Conservation (phyloP, 495 filamentous ascomycete genomes). For the Parathielavia appendiculata region DNA sequence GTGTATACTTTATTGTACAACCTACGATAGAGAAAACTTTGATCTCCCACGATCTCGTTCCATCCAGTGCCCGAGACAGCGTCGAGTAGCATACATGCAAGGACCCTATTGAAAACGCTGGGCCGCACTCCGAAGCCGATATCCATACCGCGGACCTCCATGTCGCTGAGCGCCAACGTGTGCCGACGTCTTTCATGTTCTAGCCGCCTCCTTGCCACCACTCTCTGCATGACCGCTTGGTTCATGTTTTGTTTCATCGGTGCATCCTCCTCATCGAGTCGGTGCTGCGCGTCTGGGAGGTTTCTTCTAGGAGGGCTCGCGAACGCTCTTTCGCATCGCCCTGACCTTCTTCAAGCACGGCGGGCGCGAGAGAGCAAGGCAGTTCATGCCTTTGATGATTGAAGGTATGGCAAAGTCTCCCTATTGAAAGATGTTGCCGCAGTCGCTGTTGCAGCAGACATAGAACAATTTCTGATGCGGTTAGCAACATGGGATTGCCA, state of each 20-base stretch:
- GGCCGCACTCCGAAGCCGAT: background rate
- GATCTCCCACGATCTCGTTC: background rate
- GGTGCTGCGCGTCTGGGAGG: no score
- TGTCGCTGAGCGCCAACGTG: slow-evolving; percentile 16
- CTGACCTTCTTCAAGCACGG: background rate
- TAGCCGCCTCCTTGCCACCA: no score
- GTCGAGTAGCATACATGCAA: slow-evolving; percentile 2
- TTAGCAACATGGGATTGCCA: slow-evolving; percentile 24
- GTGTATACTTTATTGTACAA: slow-evolving; percentile 26
- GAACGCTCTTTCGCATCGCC: no score
- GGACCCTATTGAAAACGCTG: slow-evolving; percentile 7
- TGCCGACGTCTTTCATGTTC: background rate
- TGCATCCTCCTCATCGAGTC: no score
- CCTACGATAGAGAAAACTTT: slow-evolving; percentile 1
- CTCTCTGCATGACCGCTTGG: no score
- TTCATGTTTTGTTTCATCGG: no score
- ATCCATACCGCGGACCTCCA: background rate
- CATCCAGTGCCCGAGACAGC: background rate
- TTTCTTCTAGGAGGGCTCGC: no score
- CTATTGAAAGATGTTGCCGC: slow-evolving; percentile 76
- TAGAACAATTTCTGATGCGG: slow-evolving; percentile 83
- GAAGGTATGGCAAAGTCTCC: no score
- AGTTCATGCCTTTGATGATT: no score
- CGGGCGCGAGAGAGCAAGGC: slow-evolving; percentile 17
- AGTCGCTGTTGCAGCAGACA: slow-evolving; percentile 87